phyloP scores from a whole-genome alignment of 140 eudicot species.

The Erigeron philadelphicus region DNA sequence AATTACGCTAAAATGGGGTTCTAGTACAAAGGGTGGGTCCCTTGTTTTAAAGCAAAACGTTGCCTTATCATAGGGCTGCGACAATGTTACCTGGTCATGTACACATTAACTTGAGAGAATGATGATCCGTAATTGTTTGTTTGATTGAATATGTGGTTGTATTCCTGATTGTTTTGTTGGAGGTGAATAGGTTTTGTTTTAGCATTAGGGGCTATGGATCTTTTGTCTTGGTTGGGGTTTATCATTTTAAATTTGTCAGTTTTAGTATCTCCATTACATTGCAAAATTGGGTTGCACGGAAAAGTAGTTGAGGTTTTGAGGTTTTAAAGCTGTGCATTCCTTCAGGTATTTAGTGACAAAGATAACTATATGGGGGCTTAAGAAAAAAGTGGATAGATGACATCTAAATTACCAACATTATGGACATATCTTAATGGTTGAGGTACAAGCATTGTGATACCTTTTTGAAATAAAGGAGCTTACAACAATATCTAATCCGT shows the following conservation, averaged over 20 bases:
- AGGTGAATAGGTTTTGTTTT: too few relatives aligned
- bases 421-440: not conserved
- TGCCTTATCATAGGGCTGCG: too few relatives aligned
- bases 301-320: conserved; percentile 1
- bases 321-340: not conserved
- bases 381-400: not conserved
- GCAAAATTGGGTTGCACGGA: not conserved
- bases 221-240: not conserved
- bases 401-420: not conserved
- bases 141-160: too few relatives aligned
- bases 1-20: too few relatives aligned
- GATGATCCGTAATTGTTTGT: too few relatives aligned
- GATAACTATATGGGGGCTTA: not conserved
- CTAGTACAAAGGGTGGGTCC: too few relatives aligned
- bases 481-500: too few relatives aligned
- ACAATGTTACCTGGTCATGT: too few relatives aligned
- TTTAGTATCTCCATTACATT: not conserved
- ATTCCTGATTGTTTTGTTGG: too few relatives aligned
- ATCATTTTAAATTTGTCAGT: conserved; percentile 9
- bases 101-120: too few relatives aligned
- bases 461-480: not conserved
- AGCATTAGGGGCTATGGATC: too few relatives aligned
- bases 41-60: too few relatives aligned
- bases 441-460: conserved; percentile 8
- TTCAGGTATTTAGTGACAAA: not conserved